Percentiles rank a stretch among this genome's conserved stretches.
phyloP scores from a whole-genome alignment of 805 yeast species.

The Candida schatavii region DNA sequence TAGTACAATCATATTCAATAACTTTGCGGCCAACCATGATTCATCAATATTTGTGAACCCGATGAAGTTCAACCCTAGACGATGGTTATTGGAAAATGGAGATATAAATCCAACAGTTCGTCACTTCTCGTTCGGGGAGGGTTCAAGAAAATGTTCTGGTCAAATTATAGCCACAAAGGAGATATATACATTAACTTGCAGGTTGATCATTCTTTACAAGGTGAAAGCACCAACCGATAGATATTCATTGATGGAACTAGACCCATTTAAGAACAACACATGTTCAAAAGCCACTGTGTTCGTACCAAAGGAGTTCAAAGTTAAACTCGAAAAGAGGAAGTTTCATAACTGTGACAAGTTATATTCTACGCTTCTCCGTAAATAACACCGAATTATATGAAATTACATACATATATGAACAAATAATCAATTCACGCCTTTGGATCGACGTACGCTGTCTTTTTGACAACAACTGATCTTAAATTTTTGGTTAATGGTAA shows the following conservation, averaged over 20 bases:
- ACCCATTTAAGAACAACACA: constrained; percentile 51
- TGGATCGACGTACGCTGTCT: constrained; percentile 57
- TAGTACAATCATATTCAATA: constrained; percentile 61
- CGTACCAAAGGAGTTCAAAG: constrained; percentile 49
- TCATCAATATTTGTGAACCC: constrained; percentile 40
- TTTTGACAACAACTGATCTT: constrained; percentile 61
- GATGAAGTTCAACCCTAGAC: constrained; percentile 46
- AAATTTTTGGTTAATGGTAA: constrained; percentile 57
- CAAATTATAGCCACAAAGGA: constrained; percentile 62
- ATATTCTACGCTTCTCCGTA: too few species aligned
- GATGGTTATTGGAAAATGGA: constrained; percentile 43
- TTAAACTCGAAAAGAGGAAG: constrained; percentile 21
- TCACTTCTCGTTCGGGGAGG: constrained; percentile 66
- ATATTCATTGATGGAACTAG: constrained; percentile 35
- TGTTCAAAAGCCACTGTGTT: constrained; percentile 60
- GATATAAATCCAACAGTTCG: constrained; percentile 13
- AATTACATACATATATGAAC: constrained; percentile 1
- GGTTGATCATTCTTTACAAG: constrained; percentile 51
- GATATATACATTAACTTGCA: constrained; percentile 54
- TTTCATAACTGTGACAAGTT: constrained; percentile 18
- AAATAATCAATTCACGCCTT: constrained; percentile 2
- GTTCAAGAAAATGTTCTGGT: constrained; percentile 73
- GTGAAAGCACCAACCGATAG: constrained; percentile 40
- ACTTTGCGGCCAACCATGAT: constrained; percentile 72
- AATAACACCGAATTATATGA: too few species aligned